Conservation (phyloP, 2,329 filamentous ascomycete species). For the Chalara sp. region DNA sequence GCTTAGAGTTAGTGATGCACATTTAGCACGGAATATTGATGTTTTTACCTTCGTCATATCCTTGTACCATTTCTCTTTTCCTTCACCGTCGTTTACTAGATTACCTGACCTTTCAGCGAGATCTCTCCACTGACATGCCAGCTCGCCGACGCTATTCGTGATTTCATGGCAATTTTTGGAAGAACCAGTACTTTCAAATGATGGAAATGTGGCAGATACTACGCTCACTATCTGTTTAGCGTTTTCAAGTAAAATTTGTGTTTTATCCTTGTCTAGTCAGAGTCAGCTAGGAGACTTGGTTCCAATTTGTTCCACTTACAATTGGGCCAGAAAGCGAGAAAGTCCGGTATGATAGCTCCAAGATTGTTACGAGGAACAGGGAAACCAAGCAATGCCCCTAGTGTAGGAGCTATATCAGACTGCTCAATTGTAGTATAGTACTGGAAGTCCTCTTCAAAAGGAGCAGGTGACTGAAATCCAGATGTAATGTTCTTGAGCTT, state of each 20-base stretch:
- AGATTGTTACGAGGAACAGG: constrained; percentile 86
- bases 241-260: constrained; percentile 69
- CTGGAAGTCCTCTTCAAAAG: constrained; percentile 63
- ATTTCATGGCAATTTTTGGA: constrained; percentile 15
- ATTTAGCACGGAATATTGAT: background rate
- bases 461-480: constrained; percentile 42
- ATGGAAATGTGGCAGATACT: constrained; percentile 64
- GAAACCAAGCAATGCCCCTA: constrained; percentile 80
- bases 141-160: constrained; percentile 37
- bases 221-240: constrained; percentile 74
- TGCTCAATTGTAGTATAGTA: constrained; percentile 87
- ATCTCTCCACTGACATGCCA: constrained; percentile 64
- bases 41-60: constrained; percentile 36
- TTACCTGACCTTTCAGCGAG: constrained; percentile 23
- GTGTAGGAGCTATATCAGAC: constrained; percentile 84
- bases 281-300: constrained; percentile 6
- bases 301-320: constrained; percentile 35
- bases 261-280: constrained; percentile 41
- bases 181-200: constrained; percentile 34
- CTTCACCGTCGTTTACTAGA: constrained; percentile 13
- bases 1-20: constrained; percentile 12
- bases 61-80: constrained; percentile 35
- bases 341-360: constrained; percentile 74
- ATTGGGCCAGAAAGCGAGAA: constrained; percentile 69
- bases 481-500: constrained; percentile 57